A percentile compares a stretch with the other conserved stretches of the same genome.
These are phyloP conservation scores for Silene noctiflora DNA, from an alignment of 179 eudicot species.

Conservation along the genomic window DNA sequence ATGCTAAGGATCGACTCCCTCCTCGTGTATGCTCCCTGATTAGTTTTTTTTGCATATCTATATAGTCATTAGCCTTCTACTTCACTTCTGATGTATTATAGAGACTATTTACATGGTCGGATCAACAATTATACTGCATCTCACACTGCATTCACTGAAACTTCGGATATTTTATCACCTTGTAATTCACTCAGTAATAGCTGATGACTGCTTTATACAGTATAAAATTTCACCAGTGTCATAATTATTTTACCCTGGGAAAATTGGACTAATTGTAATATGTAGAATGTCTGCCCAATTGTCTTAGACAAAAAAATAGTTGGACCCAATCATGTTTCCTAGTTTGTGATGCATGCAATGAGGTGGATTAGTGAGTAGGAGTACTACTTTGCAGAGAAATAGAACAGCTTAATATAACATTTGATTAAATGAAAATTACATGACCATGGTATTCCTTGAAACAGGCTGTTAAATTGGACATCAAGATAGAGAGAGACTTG, in stretches of 20 bases:
- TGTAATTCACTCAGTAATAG: constrained; percentile 25
- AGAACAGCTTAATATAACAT: not conserved
- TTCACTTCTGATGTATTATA: not conserved
- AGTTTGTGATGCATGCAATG: no score
- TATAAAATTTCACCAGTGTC: no score
- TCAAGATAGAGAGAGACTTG: constrained; percentile 83
- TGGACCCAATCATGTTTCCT: no score
- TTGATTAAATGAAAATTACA: constrained; percentile 1
- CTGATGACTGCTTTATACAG: no score
- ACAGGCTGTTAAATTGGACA: constrained; percentile 88
- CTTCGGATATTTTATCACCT: no score
- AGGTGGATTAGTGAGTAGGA: not conserved
- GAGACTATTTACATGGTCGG: not conserved
- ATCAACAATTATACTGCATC: no score
- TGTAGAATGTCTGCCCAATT: no score
- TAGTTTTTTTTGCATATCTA: not conserved
- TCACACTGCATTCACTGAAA: constrained; percentile 29
- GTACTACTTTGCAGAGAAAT: not conserved
- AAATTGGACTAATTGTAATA: no score
- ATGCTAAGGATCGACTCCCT: constrained; percentile 85
- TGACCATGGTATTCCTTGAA: constrained; percentile 18
- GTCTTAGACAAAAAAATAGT: no score
- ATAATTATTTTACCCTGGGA: no score
- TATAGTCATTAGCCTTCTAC: not conserved
- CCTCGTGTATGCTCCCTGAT: constrained; percentile 72